phyloP scores from a whole-genome alignment of 2,329 filamentous ascomycete species.

The Thermochaetoides dissita region DNA sequence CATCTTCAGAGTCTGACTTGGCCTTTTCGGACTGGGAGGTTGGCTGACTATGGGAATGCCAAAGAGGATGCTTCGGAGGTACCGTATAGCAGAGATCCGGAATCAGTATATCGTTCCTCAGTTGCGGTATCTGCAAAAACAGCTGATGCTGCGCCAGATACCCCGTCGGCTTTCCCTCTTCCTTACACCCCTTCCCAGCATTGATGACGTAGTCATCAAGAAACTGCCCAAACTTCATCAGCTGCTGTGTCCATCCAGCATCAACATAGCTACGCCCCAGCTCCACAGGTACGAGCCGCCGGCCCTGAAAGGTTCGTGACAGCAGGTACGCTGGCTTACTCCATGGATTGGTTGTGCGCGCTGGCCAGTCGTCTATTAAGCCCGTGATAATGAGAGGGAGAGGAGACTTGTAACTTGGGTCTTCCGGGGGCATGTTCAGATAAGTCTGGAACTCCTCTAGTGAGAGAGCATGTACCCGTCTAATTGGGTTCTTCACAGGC shows the following conservation, averaged over 20 bases:
- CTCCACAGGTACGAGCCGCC: constrained; percentile 73
- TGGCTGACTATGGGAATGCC: background rate
- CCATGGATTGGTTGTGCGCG: constrained; percentile 57
- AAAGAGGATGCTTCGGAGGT: constrained; percentile 32
- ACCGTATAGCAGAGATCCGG: constrained; percentile 75
- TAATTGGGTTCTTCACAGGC: constrained; percentile 27
- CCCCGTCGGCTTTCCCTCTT: constrained; percentile 30
- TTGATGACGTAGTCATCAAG: constrained; percentile 43
- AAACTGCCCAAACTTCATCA: constrained; percentile 63
- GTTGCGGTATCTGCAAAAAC: constrained; percentile 62
- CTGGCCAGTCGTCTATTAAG: constrained; percentile 61
- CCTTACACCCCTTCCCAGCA: background rate
- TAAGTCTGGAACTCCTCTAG: constrained; percentile 49
- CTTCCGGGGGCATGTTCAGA: constrained; percentile 31
- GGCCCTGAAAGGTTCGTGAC: constrained; percentile 57
- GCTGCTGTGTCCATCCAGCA: constrained; percentile 66
- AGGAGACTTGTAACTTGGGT: too few relatives aligned
- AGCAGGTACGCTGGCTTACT: constrained; percentile 59
- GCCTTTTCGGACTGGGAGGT: background rate
- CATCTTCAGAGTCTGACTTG: constrained; percentile 23
- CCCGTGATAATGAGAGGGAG: constrained; percentile 57
- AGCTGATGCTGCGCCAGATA: constrained; percentile 92
- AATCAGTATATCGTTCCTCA: constrained; percentile 61
- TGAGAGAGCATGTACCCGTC: constrained; percentile 29
- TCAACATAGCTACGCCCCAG: constrained; percentile 80